These are phyloP conservation scores for Torulaspora pretoriensis DNA, from an alignment of 1,139 yeast species.

Conservation along the genomic window DNA sequence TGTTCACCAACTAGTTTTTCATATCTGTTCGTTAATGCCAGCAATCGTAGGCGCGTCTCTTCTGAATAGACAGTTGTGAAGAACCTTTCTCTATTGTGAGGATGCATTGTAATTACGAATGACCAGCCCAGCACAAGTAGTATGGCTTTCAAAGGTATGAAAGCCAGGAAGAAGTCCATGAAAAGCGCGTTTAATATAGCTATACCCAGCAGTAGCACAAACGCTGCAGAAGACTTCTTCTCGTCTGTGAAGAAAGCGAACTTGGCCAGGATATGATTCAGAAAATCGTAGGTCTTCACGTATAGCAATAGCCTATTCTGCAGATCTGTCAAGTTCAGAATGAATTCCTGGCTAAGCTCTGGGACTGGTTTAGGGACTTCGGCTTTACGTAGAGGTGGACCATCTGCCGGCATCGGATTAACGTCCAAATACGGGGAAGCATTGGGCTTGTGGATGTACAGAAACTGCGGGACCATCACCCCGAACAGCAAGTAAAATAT, in stretches of 20 bases:
- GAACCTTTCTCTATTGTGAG: slow-evolving; percentile 45
- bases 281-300: slow-evolving; percentile 57
- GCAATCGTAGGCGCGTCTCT: slow-evolving; percentile 51
- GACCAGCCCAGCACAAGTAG: slow-evolving; percentile 50
- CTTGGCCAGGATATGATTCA: slow-evolving; percentile 47
- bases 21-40: slow-evolving; percentile 45
- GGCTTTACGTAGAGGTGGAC: slow-evolving; percentile 47
- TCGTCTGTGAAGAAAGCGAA: slow-evolving; percentile 67
- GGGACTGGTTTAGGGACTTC: slow-evolving; percentile 70
- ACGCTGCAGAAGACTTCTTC: slow-evolving; percentile 53
- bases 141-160: slow-evolving; percentile 41
- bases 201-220: slow-evolving; percentile 38
- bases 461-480: slow-evolving; percentile 67
- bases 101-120: slow-evolving; percentile 49
- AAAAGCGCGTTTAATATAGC: slow-evolving; percentile 38
- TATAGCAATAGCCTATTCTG: slow-evolving; percentile 79
- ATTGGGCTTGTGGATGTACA: slow-evolving; percentile 41
- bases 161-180: slow-evolving; percentile 32
- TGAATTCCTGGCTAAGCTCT: slow-evolving; percentile 72
- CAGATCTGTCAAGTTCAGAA: slow-evolving; percentile 73
- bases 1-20: slow-evolving; percentile 41
- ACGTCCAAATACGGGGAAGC: slow-evolving; percentile 30
- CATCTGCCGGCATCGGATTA: slow-evolving; percentile 55
- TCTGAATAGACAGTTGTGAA: slow-evolving; percentile 51
- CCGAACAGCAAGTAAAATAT: slow-evolving; percentile 49